A percentile compares a stretch with the other conserved stretches of the same genome.
Conservation (phyloP, 176 grass and related monocot species). For the Triticum urartu region DNA sequence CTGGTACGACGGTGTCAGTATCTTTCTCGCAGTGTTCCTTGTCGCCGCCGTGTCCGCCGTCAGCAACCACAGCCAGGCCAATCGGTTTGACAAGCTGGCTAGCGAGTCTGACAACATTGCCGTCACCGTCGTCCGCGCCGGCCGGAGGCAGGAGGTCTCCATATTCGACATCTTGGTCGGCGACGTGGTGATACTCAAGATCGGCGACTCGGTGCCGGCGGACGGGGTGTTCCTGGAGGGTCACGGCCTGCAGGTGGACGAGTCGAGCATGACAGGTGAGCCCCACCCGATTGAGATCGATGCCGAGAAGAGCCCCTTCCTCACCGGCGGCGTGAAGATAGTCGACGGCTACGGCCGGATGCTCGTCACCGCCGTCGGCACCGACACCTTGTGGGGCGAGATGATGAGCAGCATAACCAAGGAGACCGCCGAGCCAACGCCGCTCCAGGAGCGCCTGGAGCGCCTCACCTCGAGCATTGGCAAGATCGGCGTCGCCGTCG, state of each 20-base stretch:
- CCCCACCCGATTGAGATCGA: slow-evolving; percentile 51
- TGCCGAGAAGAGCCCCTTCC: slow-evolving; percentile 49
- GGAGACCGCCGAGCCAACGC: slow-evolving; percentile 59
- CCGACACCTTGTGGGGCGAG: slow-evolving; percentile 72
- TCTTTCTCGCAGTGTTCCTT: slow-evolving; percentile 73
- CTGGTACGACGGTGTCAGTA: slow-evolving; percentile 59
- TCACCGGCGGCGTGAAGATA: slow-evolving; percentile 69
- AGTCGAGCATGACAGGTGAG: slow-evolving; percentile 94
- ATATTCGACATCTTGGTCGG: slow-evolving; percentile 66
- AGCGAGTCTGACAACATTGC: slow-evolving; percentile 39
- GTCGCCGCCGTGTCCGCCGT: slow-evolving; percentile 55
- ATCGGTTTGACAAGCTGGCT: slow-evolving; percentile 49
- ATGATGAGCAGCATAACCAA: slow-evolving; percentile 75
- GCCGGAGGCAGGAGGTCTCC: slow-evolving; percentile 41
- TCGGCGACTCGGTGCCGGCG: slow-evolving; percentile 62
- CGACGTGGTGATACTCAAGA: slow-evolving; percentile 61
- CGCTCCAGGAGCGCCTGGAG: slow-evolving; percentile 74
- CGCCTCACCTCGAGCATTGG: slow-evolving; percentile 69
- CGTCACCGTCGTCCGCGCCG: slow-evolving; percentile 41
- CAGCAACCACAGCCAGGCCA: slow-evolving; percentile 63
- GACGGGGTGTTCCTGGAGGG: slow-evolving; percentile 61
- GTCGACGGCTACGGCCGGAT: slow-evolving; percentile 65
- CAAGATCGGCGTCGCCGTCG: slow-evolving; percentile 67
- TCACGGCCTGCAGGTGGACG: slow-evolving; percentile 67
- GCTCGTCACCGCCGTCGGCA: slow-evolving; percentile 76